phyloP scores from a whole-genome alignment of 1,139 yeast species.

The Zygosaccharomyces pseudobailii region DNA sequence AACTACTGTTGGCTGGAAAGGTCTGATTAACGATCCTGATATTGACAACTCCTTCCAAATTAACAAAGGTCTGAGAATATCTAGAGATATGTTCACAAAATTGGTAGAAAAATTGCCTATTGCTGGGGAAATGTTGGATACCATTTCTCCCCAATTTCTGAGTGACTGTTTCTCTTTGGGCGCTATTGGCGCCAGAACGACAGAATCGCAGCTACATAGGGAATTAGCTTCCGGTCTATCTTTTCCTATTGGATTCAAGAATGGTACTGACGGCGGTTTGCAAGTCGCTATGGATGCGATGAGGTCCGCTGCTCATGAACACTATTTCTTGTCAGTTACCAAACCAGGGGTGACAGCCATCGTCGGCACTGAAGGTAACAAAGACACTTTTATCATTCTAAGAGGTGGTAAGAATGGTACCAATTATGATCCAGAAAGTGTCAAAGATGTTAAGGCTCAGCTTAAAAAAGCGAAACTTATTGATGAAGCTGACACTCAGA shows the following conservation, averaged over 20 bases:
- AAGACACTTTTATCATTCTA: constrained; percentile 82
- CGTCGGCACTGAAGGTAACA: constrained; percentile 91
- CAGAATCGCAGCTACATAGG: constrained; percentile 94
- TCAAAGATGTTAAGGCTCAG: constrained; percentile 61
- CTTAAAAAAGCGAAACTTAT: constrained; percentile 55
- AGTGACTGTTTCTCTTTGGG: constrained; percentile 88
- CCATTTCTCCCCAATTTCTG: constrained; percentile 91
- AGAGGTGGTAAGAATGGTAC: constrained; percentile 96
- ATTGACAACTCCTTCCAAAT: constrained; percentile 91
- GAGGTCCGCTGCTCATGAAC: constrained; percentile 88
- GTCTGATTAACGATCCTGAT: constrained; percentile 94
- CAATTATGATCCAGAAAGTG: constrained; percentile 74
- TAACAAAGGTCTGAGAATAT: constrained; percentile 85
- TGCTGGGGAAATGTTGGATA: constrained; percentile 97
- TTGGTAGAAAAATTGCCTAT: constrained; percentile 81
- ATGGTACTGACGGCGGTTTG: constrained; percentile 91
- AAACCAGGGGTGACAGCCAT: constrained; percentile 94
- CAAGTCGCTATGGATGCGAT: constrained; percentile 93
- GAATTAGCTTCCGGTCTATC: constrained; percentile 93
- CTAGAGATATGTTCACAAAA: constrained; percentile 81
- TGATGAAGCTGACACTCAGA: constrained; percentile 42
- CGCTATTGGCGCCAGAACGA: constrained; percentile 97
- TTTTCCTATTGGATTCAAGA: constrained; percentile 96
- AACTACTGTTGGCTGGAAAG: constrained; percentile 99
- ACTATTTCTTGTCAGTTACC: constrained; percentile 90